Evolutionary conservation across 768 basidiomycete genomes (phyloP).

Genomic region (Chalciporus piperatus): DNA sequence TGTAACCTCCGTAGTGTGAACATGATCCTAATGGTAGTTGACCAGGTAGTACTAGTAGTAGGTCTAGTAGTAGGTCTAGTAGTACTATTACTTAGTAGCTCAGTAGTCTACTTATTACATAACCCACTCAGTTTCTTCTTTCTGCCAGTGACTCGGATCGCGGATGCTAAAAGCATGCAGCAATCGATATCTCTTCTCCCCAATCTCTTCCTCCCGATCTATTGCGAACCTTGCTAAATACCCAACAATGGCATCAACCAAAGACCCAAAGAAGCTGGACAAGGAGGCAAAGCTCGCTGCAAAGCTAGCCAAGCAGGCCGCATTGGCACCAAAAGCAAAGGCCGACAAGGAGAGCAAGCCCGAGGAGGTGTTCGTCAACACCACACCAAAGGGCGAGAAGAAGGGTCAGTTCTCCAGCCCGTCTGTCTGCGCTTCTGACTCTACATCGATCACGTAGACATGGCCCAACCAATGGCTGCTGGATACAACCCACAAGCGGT

Average conservation of each 20-base stretch:
- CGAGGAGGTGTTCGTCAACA: conserved; percentile 79
- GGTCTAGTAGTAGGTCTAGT: not conserved
- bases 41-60: not conserved
- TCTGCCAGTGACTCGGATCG: conserved; percentile 11
- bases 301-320: conserved; percentile 46
- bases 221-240: not conserved
- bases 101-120: no score
- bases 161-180: conserved; percentile 18
- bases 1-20: conserved; percentile 13
- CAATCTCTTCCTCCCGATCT: conserved; percentile 1
- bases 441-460: conserved; percentile 47
- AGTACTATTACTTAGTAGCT: no score
- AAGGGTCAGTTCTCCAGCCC: conserved; percentile 58
- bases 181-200: conserved; percentile 18
- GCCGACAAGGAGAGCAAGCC: conserved; percentile 71
- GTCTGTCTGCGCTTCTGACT: not conserved
- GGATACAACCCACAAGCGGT: conserved; percentile 95
- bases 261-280: conserved; percentile 78
- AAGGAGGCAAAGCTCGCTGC: conserved; percentile 78
- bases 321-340: conserved; percentile 54
- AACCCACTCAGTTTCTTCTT: conserved; percentile 1
- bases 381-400: conserved; percentile 87
- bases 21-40: conserved; percentile 10
- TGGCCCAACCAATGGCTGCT: conserved; percentile 82
- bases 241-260: conserved; percentile 55